Conservation (phyloP, 257 asterid species). For the Eucommia ulmoides region DNA sequence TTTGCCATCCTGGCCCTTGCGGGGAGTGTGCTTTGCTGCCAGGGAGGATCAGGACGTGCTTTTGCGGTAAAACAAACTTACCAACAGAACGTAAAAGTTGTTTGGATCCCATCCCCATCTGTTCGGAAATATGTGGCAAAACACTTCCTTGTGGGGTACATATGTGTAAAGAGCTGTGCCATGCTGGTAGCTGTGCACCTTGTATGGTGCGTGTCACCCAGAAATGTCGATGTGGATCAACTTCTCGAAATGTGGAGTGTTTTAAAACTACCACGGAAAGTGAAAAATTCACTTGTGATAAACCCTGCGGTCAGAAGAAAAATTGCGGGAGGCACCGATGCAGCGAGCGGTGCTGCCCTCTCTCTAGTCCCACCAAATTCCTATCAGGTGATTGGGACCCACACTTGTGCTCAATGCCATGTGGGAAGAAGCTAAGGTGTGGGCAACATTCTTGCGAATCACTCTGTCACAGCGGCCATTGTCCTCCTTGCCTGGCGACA, state of each 20-base stretch:
- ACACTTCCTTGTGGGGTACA: slow-evolving; percentile 67
- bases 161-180: slow-evolving; percentile 57
- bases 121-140: slow-evolving; percentile 63
- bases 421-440: slow-evolving; percentile 92
- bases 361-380: slow-evolving; percentile 34
- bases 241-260: slow-evolving; percentile 82
- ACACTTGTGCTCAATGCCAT: slow-evolving; percentile 88
- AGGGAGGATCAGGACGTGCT: slow-evolving; percentile 52
- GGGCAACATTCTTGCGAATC: slow-evolving; percentile 88
- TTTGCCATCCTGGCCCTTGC: slow-evolving; percentile 92
- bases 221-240: slow-evolving; percentile 82
- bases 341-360: slow-evolving; percentile 91
- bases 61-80: slow-evolving; percentile 75
- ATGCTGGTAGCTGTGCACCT: slow-evolving; percentile 70
- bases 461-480: slow-evolving; percentile 95
- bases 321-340: slow-evolving; percentile 96
- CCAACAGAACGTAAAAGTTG: slow-evolving; percentile 55
- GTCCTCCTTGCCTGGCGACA: slow-evolving; percentile 93
- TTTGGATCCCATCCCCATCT: slow-evolving; percentile 82
- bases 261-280: slow-evolving; percentile 36
- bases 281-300: slow-evolving; percentile 64
- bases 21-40: slow-evolving; percentile 80
- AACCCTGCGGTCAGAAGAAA: slow-evolving; percentile 81
- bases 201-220: slow-evolving; percentile 64
- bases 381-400: slow-evolving; percentile 50